These are phyloP conservation scores for Torulaspora microellipsoides DNA, from an alignment of 805 yeast species.

Conservation along the genomic window DNA sequence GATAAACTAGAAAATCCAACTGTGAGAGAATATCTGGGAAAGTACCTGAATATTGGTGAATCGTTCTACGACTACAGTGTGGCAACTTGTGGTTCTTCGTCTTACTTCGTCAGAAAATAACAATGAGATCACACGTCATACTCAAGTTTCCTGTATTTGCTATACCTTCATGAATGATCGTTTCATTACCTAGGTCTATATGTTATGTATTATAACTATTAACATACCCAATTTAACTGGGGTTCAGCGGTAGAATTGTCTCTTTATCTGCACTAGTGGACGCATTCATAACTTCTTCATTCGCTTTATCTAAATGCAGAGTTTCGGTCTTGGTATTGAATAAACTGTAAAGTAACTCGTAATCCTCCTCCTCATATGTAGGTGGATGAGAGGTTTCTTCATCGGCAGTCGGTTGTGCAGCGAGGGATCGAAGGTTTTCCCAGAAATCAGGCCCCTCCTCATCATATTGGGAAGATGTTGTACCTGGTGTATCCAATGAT, in stretches of 20 bases:
- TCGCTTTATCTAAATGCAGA: not conserved
- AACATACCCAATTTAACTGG: constrained; percentile 10
- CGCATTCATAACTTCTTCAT: not conserved
- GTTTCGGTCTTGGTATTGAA: constrained; percentile 10
- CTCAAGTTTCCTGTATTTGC: not conserved
- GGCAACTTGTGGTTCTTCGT: constrained; percentile 64
- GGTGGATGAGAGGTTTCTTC: constrained; percentile 9
- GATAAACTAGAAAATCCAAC: constrained; percentile 44
- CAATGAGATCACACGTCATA: not conserved
- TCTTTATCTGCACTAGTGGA: constrained; percentile 5
- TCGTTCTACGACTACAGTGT: constrained; percentile 68
- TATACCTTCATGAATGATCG: not conserved
- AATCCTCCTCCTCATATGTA: constrained; percentile 11
- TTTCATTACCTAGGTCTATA: too few species aligned
- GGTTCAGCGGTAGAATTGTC: constrained; percentile 14
- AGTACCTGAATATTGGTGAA: constrained; percentile 84
- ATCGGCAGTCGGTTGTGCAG: constrained; percentile 32
- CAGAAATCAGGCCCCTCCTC: constrained; percentile 68
- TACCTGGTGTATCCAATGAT: constrained; percentile 6
- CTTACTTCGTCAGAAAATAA: constrained; percentile 62
- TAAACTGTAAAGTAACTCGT: constrained; percentile 16
- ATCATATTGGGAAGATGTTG: constrained; percentile 18
- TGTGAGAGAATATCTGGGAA: constrained; percentile 48
- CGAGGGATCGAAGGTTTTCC: constrained; percentile 60
- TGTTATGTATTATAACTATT: not conserved